A percentile compares a stretch with the other conserved stretches of the same genome.
Conservation (phyloP, 1,139 yeast species). For the Pichia sp. region DNA sequence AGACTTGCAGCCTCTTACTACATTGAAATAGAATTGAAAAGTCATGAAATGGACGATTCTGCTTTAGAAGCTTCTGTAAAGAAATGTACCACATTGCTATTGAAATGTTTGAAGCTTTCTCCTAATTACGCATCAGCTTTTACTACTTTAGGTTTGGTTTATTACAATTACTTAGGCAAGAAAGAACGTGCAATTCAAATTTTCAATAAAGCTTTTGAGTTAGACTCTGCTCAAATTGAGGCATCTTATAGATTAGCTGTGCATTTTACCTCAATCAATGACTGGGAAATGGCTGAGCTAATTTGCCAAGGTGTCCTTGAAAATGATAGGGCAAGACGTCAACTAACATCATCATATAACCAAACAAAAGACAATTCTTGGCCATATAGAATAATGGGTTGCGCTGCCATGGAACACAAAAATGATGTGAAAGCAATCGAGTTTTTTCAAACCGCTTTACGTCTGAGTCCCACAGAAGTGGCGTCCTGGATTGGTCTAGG, state of each 20-base stretch:
- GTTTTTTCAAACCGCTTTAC: slow-evolving; percentile 78
- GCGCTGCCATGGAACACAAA: slow-evolving; percentile 63
- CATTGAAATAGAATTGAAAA: slow-evolving; percentile 9
- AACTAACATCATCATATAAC: slow-evolving; percentile 33
- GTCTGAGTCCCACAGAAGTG: slow-evolving; percentile 58
- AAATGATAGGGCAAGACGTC: slow-evolving; percentile 49
- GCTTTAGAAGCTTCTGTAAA: slow-evolving; percentile 22
- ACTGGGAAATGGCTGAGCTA: slow-evolving; percentile 83
- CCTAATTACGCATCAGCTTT: slow-evolving; percentile 68
- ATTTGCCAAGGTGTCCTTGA: slow-evolving; percentile 57
- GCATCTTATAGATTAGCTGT: slow-evolving; percentile 71
- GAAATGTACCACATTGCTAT: slow-evolving; percentile 42
- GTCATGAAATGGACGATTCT: background rate
- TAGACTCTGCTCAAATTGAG: slow-evolving; percentile 65
- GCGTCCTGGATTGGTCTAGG: slow-evolving; percentile 93
- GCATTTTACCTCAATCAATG: slow-evolving; percentile 55
- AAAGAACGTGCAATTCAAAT: slow-evolving; percentile 71
- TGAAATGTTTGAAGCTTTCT: slow-evolving; percentile 56
- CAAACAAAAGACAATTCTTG: slow-evolving; percentile 36
- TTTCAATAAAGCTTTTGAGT: slow-evolving; percentile 82
- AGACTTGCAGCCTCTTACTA: slow-evolving; percentile 16
- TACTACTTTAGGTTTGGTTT: slow-evolving; percentile 71
- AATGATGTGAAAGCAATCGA: slow-evolving; percentile 78
- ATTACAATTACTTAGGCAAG: slow-evolving; percentile 52
- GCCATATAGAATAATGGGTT: slow-evolving; percentile 87